Evolutionary conservation across 1,284 basidiomycete species (phyloP).

Genomic region (Exobasidium cylindrosporum): DNA sequence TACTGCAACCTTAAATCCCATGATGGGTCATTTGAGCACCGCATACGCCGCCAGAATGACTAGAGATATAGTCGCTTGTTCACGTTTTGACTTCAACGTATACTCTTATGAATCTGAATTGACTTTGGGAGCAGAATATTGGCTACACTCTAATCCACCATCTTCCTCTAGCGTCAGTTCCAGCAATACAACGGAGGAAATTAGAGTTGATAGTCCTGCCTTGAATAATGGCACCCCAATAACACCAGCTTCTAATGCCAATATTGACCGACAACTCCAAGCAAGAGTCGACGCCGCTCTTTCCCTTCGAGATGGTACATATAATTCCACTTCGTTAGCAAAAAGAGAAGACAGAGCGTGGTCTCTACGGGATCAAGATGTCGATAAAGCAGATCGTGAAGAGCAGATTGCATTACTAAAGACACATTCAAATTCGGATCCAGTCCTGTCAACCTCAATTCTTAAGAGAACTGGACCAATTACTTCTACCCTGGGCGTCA

Average conservation of each 20-base stretch:
- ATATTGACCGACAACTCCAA: conserved; percentile 5
- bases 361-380: conserved; percentile 1
- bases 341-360: not conserved
- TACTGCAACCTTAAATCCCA: conserved; percentile 90
- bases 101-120: conserved; percentile 96
- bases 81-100: conserved; percentile 84
- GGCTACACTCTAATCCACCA: conserved; percentile 21
- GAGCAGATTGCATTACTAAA: not conserved
- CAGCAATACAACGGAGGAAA: not conserved
- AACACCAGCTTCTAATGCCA: not conserved
- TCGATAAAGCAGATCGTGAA: not conserved
- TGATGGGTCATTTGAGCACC: conserved; percentile 87
- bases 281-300: not conserved
- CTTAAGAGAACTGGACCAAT: not conserved
- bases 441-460: not conserved
- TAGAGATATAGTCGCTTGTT: conserved; percentile 79
- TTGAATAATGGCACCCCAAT: not conserved
- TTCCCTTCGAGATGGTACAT: conserved; percentile 18
- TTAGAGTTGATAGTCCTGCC: not conserved
- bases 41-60: conserved; percentile 87
- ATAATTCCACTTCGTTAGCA: not conserved
- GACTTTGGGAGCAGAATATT: conserved; percentile 65
- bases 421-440: not conserved
- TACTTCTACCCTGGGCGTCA: conserved; percentile 62
- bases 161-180: conserved; percentile 10